Conservation (phyloP, 1,284 basidiomycete species). For the Ustilago loliicola region DNA sequence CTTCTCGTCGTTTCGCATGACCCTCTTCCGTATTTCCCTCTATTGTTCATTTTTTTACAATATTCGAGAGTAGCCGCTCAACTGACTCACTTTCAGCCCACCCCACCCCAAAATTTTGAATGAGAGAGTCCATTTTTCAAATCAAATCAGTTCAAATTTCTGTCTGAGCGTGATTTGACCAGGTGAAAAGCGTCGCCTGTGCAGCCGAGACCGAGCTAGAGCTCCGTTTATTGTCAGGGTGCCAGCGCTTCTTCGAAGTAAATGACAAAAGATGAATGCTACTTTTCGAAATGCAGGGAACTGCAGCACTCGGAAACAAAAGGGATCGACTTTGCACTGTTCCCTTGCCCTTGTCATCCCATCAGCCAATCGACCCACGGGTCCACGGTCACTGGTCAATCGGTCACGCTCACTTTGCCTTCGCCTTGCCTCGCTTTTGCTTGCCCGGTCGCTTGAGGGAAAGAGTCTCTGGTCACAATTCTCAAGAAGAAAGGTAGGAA, state of each 20-base stretch:
- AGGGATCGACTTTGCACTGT: conserved; percentile 6
- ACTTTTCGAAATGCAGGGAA: background rate
- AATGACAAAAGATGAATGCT: background rate
- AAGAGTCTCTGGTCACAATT: background rate
- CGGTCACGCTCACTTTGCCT: background rate
- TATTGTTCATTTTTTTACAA: background rate
- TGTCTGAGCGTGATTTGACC: conserved; percentile 1
- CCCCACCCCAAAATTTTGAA: background rate
- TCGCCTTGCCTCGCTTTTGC: too few relatives aligned
- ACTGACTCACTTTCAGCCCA: background rate
- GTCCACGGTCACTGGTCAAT: background rate
- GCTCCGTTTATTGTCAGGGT: background rate
- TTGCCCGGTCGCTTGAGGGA: too few relatives aligned
- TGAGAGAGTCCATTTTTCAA: background rate
- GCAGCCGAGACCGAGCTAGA: conserved; percentile 1
- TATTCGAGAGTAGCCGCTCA: too few relatives aligned
- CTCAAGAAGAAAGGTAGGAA: background rate
- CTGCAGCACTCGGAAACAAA: background rate
- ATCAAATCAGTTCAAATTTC: background rate
- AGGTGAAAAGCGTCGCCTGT: background rate
- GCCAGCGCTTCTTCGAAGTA: too few relatives aligned
- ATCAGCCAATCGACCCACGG: background rate
- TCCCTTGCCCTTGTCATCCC: background rate
- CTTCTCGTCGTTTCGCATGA: background rate
- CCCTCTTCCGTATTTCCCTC: background rate